Percentiles rank a stretch among this genome's conserved stretches.
phyloP scores from a whole-genome alignment of 2,329 filamentous ascomycete species.

The Diaporthe australafricana region DNA sequence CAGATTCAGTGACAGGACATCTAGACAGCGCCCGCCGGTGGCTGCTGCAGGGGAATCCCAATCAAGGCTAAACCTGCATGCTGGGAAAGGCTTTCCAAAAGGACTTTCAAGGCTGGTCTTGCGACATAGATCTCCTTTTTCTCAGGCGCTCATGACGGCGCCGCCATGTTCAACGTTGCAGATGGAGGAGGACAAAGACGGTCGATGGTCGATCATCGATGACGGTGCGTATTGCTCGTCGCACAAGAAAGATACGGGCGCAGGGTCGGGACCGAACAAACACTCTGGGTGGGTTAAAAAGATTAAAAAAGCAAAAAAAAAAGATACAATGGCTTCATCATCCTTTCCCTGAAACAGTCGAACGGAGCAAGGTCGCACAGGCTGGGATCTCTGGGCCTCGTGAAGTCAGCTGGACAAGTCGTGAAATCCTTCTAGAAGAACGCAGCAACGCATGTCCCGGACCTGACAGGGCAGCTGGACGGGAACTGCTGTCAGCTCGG shows the following conservation, averaged over 20 bases:
- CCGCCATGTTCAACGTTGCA: slow-evolving; percentile 32
- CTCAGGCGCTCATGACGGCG: neutral
- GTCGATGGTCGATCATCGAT: slow-evolving; percentile 3
- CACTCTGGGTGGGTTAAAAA: neutral
- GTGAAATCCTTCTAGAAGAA: slow-evolving; percentile 33
- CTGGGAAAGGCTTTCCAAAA: neutral
- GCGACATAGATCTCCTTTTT: neutral
- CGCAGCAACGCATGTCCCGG: neutral
- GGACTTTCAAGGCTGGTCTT: neutral
- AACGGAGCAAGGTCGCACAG: neutral
- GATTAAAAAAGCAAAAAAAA: neutral
- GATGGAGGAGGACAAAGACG: neutral
- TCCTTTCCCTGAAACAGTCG: neutral
- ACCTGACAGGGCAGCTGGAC: slow-evolving; percentile 8
- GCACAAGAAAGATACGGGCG: slow-evolving; percentile 6
- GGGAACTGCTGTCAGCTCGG: slow-evolving; percentile 15
- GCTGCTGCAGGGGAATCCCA: slow-evolving; percentile 19
- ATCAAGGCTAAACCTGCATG: slow-evolving; percentile 21
- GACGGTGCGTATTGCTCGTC: neutral
- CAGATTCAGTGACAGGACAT: neutral
- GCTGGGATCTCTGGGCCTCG: slow-evolving; percentile 9
- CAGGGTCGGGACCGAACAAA: neutral
- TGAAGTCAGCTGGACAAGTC: slow-evolving; percentile 6
- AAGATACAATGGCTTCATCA: neutral
- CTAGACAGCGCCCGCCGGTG: neutral